These are phyloP conservation scores for Alternaria gansuensis DNA, from an alignment of 2,329 filamentous ascomycete genomes.

Conservation along the genomic window DNA sequence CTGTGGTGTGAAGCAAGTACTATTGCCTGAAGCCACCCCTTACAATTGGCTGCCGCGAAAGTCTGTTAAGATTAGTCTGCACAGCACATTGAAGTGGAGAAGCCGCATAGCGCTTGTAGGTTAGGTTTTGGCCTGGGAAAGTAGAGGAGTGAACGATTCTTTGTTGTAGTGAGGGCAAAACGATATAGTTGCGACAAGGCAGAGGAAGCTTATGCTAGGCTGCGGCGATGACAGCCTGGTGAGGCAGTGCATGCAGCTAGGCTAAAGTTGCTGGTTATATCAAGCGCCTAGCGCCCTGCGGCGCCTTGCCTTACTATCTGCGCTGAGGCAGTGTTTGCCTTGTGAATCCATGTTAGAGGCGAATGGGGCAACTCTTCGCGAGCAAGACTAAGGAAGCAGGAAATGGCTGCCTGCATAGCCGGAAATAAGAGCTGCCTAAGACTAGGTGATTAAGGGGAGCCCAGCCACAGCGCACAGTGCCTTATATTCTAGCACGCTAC, in stretches of 20 bases:
- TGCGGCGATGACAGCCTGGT: conserved; percentile 13
- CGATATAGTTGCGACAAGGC: not conserved
- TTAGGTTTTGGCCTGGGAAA: not conserved
- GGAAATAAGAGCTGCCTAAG: conserved; percentile 3
- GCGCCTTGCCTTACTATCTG: conserved; percentile 5
- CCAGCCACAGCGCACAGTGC: not conserved
- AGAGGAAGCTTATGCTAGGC: too few relatives aligned
- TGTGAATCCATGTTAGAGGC: too few relatives aligned
- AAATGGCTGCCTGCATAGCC: not conserved
- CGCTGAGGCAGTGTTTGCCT: too few relatives aligned
- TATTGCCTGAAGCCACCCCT: too few relatives aligned
- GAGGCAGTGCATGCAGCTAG: conserved; percentile 12
- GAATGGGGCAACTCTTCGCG: not conserved
- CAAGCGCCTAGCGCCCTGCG: too few relatives aligned
- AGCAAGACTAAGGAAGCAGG: not conserved
- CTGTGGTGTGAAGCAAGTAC: too few relatives aligned
- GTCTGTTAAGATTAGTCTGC: conserved; percentile 20
- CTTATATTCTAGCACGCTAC: conserved; percentile 8
- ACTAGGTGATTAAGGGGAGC: not conserved
- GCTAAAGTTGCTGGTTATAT: conserved; percentile 11
- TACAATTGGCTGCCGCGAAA: conserved; percentile 14
- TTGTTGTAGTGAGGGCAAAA: not conserved
- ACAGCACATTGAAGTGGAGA: conserved; percentile 20
- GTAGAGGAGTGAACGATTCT: conserved; percentile 1
- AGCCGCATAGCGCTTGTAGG: conserved; percentile 22